Base-by-base conservation (phyloP, 2,329 filamentous ascomycete genomes). In the Penicillium sp. region DNA sequence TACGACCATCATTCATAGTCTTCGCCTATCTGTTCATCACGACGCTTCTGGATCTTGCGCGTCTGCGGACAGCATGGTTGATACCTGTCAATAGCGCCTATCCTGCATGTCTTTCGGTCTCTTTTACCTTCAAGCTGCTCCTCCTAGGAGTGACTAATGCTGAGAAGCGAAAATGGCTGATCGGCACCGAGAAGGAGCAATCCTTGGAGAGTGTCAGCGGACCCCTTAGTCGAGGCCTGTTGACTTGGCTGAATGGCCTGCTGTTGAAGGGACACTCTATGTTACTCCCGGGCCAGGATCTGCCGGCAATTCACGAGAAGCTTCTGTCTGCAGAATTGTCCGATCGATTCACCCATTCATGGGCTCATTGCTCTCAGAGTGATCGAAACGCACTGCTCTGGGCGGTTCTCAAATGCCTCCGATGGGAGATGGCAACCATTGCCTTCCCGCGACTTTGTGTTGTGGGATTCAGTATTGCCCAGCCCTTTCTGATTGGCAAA, bases 161-260 rank as follows among this genome's bases (percentile, higher is more conserved):
- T 27, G 62, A 68, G 9, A 76, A 75, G 46, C 49, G 58, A 26
- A 55, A 54, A 5, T 53, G 67, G 11, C 53, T 70, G 4, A 46
- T 64, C 1, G 51, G 57, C 0, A 57, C 58, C 13, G 68, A 66
- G 33, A 61, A 61, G 1, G 32, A 56, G 3, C 59, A 57, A 11
- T 74, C 75, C 2, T 65, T 58, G 0, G 76, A 79, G 54, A 71
- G 68, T 29, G 74, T 73, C 5, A 74, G 72, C 46, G 70, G 74
- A 4, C 55, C 72, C 9, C 70, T 73, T 51, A 73, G 60, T 45
- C 61, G 67, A 24, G 63, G 63, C 2, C 58, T 74, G 13, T 77
- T 76, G 50, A 71, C 65, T 56, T 78, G 75, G 75, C 64, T 76
- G 40, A 57, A 58, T 43, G 40, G 46, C 9, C 46, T 58, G 39